These are phyloP conservation scores for Protomyces gravidus DNA, from an alignment of 1,139 yeast species.

Conservation along the genomic window DNA sequence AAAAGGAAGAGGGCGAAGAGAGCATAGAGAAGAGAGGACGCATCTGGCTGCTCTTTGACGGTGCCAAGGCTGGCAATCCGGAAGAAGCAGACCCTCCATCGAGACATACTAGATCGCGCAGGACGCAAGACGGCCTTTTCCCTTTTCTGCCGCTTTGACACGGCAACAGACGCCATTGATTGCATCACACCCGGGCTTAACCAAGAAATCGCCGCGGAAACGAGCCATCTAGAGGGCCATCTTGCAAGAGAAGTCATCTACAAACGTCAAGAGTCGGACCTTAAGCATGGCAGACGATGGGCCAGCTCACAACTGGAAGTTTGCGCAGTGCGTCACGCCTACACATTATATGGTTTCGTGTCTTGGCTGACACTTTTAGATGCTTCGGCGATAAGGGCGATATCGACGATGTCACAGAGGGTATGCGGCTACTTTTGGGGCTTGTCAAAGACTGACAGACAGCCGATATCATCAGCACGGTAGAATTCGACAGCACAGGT, in stretches of 20 bases:
- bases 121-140: too few species aligned
- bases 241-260: too few species aligned
- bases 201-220: too few species aligned
- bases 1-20: too few species aligned
- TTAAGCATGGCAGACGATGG: conserved; percentile 28
- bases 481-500: conserved; percentile 93
- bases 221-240: too few species aligned
- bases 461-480: conserved; percentile 95
- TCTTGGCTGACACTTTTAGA: conserved; percentile 47
- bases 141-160: not conserved
- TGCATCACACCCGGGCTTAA: too few species aligned
- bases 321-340: conserved; percentile 32
- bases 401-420: conserved; percentile 85
- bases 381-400: conserved; percentile 99
- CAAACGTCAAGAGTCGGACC: not conserved
- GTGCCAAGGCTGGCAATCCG: too few species aligned
- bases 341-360: too few species aligned
- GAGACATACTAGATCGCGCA: too few species aligned
- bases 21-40: too few species aligned
- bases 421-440: conserved; percentile 28
- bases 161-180: not conserved
- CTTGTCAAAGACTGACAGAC: not conserved
- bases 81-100: too few species aligned
- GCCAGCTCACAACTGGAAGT: conserved; percentile 30
- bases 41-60: too few species aligned